phyloP scores from a whole-genome alignment of 768 basidiomycete genomes.

The Mycena alexandri region DNA sequence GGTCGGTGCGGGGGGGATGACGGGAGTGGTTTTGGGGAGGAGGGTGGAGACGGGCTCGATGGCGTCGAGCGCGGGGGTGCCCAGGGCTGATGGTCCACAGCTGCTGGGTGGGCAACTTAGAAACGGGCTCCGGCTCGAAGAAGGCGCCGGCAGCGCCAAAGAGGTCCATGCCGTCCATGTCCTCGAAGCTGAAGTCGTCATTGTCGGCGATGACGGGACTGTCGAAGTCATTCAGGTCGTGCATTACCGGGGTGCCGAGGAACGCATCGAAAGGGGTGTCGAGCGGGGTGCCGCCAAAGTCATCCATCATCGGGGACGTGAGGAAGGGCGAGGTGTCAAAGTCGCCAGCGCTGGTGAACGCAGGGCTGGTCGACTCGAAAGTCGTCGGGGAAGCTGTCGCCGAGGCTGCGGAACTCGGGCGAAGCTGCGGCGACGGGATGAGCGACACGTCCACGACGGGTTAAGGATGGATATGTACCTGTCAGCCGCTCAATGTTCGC shows the following conservation, averaged over 20 bases:
- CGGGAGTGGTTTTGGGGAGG: neutral
- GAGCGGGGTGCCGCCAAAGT: conserved; percentile 14
- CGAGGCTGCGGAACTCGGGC: neutral
- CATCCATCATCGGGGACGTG: conserved; percentile 25
- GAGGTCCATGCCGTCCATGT: neutral
- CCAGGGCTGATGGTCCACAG: conserved; percentile 17
- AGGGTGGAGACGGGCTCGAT: conserved; percentile 7
- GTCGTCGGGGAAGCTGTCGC: neutral
- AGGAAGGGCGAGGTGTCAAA: conserved; percentile 8
- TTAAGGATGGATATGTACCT: neutral
- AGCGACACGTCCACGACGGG: neutral
- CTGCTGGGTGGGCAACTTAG: conserved; percentile 15
- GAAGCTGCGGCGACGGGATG: neutral
- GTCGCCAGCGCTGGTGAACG: neutral
- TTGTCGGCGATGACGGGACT: conserved; percentile 18
- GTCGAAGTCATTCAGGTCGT: conserved; percentile 1
- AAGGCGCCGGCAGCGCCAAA: conserved; percentile 1
- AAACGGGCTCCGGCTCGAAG: neutral
- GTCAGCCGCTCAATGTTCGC: neutral
- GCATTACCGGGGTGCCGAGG: neutral
- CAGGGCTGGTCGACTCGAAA: neutral
- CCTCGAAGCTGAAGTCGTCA: neutral
- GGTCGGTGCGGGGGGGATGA: conserved; percentile 17
- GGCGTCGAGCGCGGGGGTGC: conserved; percentile 26
- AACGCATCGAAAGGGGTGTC: conserved; percentile 21